A percentile compares a stretch with the other conserved stretches of the same genome.
phyloP scores from a whole-genome alignment of 331 rosid species.

The Malus hybrid region DNA sequence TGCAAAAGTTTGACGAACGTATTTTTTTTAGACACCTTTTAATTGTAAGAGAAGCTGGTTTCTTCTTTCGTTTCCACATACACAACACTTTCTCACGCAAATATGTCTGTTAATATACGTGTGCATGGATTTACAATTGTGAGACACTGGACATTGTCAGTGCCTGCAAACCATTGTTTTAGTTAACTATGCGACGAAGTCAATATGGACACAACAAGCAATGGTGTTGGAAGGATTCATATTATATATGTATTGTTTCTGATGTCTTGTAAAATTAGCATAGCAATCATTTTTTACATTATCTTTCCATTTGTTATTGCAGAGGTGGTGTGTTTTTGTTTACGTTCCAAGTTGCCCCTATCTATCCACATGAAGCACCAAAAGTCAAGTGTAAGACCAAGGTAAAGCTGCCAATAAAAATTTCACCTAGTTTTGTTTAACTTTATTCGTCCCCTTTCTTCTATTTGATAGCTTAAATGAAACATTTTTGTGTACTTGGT shows the following conservation, averaged over 20 bases:
- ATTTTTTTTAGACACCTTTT: not conserved
- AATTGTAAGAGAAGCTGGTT: not conserved
- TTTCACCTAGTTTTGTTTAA: not conserved
- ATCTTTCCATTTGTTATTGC: not conserved
- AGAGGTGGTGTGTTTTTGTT: constrained; percentile 48
- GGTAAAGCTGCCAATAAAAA: constrained; percentile 18
- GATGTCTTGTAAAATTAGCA: not conserved
- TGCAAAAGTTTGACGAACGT: not conserved
- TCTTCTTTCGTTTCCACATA: not conserved
- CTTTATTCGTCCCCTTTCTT: not conserved
- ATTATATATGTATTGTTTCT: not conserved
- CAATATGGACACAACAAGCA: not conserved
- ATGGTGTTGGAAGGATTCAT: not conserved
- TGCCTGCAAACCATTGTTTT: not conserved
- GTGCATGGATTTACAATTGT: not conserved
- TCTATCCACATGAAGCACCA: constrained; percentile 58
- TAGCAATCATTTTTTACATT: not conserved
- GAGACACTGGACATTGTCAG: not conserved
- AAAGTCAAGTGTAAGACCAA: constrained; percentile 63
- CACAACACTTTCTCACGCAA: not conserved
- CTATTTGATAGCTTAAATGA: not conserved
- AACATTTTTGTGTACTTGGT: not conserved
- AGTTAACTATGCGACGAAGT: not conserved
- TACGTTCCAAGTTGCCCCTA: constrained; percentile 49
- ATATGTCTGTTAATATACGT: not conserved